Evolutionary conservation across 2,329 filamentous ascomycete genomes (phyloP).

Genomic region (Pseudogymnoascus sp.): DNA sequence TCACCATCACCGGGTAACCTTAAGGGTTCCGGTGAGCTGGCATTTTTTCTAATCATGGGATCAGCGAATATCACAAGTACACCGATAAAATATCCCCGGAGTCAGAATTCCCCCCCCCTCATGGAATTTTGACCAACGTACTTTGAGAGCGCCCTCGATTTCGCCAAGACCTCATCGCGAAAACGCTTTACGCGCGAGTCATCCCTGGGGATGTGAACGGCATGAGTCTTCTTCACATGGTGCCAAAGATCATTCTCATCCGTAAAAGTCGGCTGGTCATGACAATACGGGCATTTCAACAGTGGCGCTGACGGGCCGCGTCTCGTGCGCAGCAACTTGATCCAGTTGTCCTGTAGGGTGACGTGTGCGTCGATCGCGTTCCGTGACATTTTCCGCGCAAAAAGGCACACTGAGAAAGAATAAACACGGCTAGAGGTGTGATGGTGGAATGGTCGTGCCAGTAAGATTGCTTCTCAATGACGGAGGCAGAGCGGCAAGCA

Average conservation of each 20-base stretch:
- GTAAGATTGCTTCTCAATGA: too few relatives aligned
- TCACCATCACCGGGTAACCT: background rate
- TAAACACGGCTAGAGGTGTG: too few relatives aligned
- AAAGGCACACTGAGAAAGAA: too few relatives aligned
- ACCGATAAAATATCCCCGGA: background rate
- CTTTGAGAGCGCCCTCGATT: background rate
- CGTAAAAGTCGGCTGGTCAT: background rate
- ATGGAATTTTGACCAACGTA: background rate
- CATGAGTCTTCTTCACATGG: background rate
- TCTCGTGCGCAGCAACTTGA: background rate
- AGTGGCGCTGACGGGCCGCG: background rate
- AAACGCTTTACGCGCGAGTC: background rate
- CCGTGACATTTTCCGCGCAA: too few relatives aligned
- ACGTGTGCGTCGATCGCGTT: background rate
- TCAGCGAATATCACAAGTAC: background rate
- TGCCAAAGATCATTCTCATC: too few relatives aligned
- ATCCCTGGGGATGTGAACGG: background rate
- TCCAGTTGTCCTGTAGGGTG: background rate
- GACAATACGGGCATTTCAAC: background rate
- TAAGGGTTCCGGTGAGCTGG: background rate
- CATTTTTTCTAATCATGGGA: background rate
- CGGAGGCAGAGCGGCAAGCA: too few relatives aligned
- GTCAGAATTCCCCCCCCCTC: background rate
- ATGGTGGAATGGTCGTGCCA: too few relatives aligned
- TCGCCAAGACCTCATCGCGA: constrained; percentile 2